Evolutionary conservation across 176 grass and related monocot genomes (phyloP).

Genomic region (Bolboschoenus planiculmis): DNA sequence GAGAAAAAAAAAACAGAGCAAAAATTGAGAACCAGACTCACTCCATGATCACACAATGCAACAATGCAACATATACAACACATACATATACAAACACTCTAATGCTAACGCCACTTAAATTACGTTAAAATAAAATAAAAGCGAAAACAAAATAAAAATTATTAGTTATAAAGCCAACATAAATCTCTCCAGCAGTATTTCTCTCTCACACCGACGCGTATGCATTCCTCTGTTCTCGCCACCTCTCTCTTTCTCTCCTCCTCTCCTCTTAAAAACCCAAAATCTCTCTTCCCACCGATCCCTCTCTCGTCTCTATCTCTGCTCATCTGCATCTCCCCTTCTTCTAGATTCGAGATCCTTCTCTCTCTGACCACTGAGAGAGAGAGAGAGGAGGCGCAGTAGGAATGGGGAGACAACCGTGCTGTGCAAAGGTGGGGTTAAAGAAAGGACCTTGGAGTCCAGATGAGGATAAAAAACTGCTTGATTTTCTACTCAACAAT

Average conservation of each 20-base stretch:
- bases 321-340: background rate
- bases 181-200: background rate
- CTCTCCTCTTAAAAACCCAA: background rate
- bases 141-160: too few species aligned
- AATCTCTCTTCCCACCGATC: background rate
- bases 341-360: background rate
- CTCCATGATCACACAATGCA: too few species aligned
- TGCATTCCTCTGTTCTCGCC: background rate
- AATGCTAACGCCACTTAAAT: too few species aligned
- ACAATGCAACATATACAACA: background rate
- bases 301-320: background rate
- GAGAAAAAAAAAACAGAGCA: too few species aligned
- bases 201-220: background rate
- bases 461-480: slow-evolving; percentile 84
- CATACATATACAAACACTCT: too few species aligned
- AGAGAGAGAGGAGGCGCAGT: background rate
- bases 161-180: too few species aligned
- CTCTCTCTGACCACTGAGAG: background rate
- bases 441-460: slow-evolving; percentile 90
- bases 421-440: slow-evolving; percentile 76
- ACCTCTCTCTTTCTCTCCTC: background rate
- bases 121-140: too few species aligned
- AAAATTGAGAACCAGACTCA: too few species aligned
- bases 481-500: slow-evolving; percentile 70
- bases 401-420: slow-evolving; percentile 83